Conservation (phyloP, 1,139 yeast species). For the Zygoascus meyerae region DNA sequence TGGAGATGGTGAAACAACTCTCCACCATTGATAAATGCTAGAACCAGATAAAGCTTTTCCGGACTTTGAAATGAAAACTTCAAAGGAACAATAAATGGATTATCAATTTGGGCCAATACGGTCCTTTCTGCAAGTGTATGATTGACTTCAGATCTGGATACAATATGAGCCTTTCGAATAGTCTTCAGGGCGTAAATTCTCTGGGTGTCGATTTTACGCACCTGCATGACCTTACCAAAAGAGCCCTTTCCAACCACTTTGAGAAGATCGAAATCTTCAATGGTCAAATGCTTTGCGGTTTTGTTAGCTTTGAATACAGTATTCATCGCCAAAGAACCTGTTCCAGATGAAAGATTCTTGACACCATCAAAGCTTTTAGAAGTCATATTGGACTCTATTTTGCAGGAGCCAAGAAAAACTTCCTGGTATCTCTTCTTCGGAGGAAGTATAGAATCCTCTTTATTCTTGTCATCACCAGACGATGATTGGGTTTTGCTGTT, state of each 20-base stretch:
- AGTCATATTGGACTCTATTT: conserved; percentile 22
- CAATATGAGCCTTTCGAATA: conserved; percentile 87
- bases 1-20: conserved; percentile 94
- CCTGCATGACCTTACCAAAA: conserved; percentile 98
- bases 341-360: conserved; percentile 34
- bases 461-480: conserved; percentile 1
- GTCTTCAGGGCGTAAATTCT: conserved; percentile 93
- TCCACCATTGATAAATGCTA: conserved; percentile 95
- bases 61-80: conserved; percentile 96
- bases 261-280: conserved; percentile 86
- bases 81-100: conserved; percentile 97
- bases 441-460: not conserved
- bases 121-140: conserved; percentile 96
- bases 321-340: conserved; percentile 48
- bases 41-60: conserved; percentile 81
- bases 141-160: conserved; percentile 88
- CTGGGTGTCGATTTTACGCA: conserved; percentile 86
- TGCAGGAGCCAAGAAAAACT: conserved; percentile 36
- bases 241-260: conserved; percentile 98
- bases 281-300: conserved; percentile 58
- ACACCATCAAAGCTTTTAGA: conserved; percentile 26
- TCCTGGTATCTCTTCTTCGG: conserved; percentile 30
- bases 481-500: conserved; percentile 9
- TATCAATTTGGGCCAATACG: conserved; percentile 83
- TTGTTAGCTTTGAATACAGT: conserved; percentile 74